Conservation (phyloP, 495 filamentous ascomycete species). For the Penicillium soppii region DNA sequence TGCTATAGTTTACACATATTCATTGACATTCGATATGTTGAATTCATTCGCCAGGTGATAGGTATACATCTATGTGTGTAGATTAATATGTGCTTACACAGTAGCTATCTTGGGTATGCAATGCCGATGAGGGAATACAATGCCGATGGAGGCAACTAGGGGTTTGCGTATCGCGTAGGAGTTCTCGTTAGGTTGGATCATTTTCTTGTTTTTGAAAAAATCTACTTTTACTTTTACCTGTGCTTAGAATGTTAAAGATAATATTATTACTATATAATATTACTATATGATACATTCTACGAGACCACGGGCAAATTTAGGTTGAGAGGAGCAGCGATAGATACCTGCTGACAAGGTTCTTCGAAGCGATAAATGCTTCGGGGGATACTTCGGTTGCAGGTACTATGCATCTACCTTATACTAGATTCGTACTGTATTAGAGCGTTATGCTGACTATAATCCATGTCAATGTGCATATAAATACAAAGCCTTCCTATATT, state of each 20-base stretch:
- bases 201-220: conserved; percentile 4
- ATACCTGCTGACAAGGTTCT: not conserved
- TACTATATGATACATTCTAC: not conserved
- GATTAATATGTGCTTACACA: too few species aligned
- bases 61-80: too few species aligned
- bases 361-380: not conserved
- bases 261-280: not conserved
- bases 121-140: not conserved
- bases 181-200: too few species aligned
- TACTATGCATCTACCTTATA: not conserved
- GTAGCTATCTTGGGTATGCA: too few species aligned
- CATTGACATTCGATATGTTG: too few species aligned
- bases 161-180: too few species aligned
- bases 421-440: too few species aligned
- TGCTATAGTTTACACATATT: too few species aligned
- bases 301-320: conserved; percentile 2
- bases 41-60: too few species aligned
- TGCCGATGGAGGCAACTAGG: not conserved
- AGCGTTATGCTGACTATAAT: too few species aligned
- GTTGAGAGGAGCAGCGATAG: not conserved
- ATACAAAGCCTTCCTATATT: too few species aligned
- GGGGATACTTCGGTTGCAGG: not conserved
- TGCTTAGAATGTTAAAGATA: not conserved
- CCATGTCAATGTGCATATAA: too few species aligned
- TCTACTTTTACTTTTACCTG: not conserved